Percentiles rank a stretch among this genome's conserved stretches.
Evolutionary conservation across 2,329 filamentous ascomycete genomes (phyloP).

Genomic region (Massarina eburnea): DNA sequence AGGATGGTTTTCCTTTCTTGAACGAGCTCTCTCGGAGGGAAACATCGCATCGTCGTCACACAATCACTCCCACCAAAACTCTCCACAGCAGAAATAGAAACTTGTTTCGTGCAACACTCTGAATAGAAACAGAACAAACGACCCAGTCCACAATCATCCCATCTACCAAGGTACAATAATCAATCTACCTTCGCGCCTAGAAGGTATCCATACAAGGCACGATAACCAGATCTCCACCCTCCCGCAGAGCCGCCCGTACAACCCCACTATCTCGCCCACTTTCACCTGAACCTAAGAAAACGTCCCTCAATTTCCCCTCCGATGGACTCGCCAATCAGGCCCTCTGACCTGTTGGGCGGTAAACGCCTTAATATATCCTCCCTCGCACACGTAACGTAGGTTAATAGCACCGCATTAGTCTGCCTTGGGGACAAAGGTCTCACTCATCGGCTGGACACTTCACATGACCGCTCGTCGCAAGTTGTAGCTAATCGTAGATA

Average conservation of each 20-base stretch:
- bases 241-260: constrained; percentile 35
- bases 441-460: too few relatives aligned
- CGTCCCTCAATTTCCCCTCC: neutral
- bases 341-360: neutral
- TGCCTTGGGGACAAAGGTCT: too few relatives aligned
- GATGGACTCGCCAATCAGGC: neutral
- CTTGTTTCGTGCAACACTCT: neutral
- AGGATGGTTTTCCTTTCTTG: too few relatives aligned
- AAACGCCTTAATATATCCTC: constrained; percentile 3
- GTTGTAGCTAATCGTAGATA: too few relatives aligned
- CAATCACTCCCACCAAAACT: neutral
- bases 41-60: too few relatives aligned
- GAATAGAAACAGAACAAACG: neutral
- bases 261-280: constrained; percentile 3
- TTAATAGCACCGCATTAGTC: constrained; percentile 3
- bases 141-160: neutral
- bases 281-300: neutral
- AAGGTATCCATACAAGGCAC: neutral
- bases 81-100: neutral
- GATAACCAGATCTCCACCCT: neutral
- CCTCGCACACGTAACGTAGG: neutral
- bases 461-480: too few relatives aligned
- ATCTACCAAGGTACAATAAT: neutral
- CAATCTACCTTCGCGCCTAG: neutral
- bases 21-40: too few relatives aligned